Percentiles rank a stretch among this genome's conserved stretches.
These are phyloP conservation scores for Ascochyta clinopodiicola DNA, from an alignment of 2,329 filamentous ascomycete species.

Conservation along the genomic window DNA sequence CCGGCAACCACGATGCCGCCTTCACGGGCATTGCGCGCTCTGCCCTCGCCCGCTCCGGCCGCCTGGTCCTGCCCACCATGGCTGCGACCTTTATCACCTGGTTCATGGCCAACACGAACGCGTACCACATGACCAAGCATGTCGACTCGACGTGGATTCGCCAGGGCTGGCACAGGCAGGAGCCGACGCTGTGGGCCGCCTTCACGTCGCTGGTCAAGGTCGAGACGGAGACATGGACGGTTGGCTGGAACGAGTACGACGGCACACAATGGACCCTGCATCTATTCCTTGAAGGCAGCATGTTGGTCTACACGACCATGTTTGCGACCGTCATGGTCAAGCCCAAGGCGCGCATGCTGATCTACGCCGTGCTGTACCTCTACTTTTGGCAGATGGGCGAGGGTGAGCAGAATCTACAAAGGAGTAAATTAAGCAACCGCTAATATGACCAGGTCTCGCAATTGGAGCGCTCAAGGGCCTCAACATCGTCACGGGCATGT, in stretches of 20 bases:
- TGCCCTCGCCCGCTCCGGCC: slow-evolving; percentile 64
- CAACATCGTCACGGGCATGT: slow-evolving; percentile 68
- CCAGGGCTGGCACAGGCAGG: slow-evolving; percentile 48
- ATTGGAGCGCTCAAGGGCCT: slow-evolving; percentile 52
- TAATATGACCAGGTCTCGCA: slow-evolving; percentile 39
- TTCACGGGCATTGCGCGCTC: slow-evolving; percentile 63
- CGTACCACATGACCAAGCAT: slow-evolving; percentile 62
- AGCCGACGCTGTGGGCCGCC: slow-evolving; percentile 41
- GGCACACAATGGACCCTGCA: slow-evolving; percentile 54
- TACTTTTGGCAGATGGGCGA: slow-evolving; percentile 50
- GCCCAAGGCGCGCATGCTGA: slow-evolving; percentile 44
- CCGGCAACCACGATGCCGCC: slow-evolving; percentile 61
- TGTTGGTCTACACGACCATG: slow-evolving; percentile 53
- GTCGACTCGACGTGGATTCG: slow-evolving; percentile 67
- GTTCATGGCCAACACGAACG: slow-evolving; percentile 63
- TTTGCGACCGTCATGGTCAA: slow-evolving; percentile 50
- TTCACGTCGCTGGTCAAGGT: slow-evolving; percentile 41
- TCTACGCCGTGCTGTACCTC: slow-evolving; percentile 48
- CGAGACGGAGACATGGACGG: slow-evolving; percentile 48
- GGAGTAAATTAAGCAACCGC: neutral
- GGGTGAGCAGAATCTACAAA: slow-evolving; percentile 25
- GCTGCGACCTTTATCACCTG: slow-evolving; percentile 63
- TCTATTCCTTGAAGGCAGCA: slow-evolving; percentile 51
- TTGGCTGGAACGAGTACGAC: slow-evolving; percentile 51
- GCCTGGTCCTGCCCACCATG: slow-evolving; percentile 64